Evolutionary conservation across 768 basidiomycete genomes (phyloP).

Genomic region (Collybia sordida): DNA sequence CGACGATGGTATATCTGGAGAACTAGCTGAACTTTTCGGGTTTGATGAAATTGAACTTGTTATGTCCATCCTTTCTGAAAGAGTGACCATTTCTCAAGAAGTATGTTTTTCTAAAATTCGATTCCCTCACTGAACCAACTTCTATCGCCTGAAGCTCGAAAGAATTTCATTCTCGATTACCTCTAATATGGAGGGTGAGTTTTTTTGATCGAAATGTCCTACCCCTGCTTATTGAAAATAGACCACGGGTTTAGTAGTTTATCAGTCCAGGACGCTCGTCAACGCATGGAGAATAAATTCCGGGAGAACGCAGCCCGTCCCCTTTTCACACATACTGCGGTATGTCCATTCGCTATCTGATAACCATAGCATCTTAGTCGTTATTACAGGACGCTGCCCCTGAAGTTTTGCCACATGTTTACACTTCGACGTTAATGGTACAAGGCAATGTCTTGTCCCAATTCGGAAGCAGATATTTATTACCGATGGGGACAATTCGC

Average conservation of each 20-base stretch:
- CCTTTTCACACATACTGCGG: conserved; percentile 57
- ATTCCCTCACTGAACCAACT: too few relatives aligned
- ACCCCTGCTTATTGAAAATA: not conserved
- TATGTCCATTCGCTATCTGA: conserved; percentile 24
- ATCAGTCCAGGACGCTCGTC: conserved; percentile 49
- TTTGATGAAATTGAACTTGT: conserved; percentile 83
- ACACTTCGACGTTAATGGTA: conserved; percentile 60
- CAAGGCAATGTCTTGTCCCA: conserved; percentile 70
- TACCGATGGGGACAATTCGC: conserved; percentile 82
- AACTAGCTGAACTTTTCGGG: conserved; percentile 79
- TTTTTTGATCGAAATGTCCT: not conserved
- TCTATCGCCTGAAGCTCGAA: too few relatives aligned
- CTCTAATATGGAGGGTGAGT: not conserved
- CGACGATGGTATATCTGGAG: conserved; percentile 74
- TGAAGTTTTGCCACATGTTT: conserved; percentile 85
- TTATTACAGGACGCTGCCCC: conserved; percentile 45
- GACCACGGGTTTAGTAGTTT: conserved; percentile 13
- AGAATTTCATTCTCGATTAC: not conserved
- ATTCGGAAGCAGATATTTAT: conserved; percentile 71
- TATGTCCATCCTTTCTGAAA: conserved; percentile 63
- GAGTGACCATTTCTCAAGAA: conserved; percentile 45
- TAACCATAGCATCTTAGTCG: not conserved
- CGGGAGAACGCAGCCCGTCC: conserved; percentile 65
- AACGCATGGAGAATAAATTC: conserved; percentile 61
- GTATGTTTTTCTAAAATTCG: conserved; percentile 28